Evolutionary conservation across 805 yeast genomes (phyloP).

Genomic region (Metschnikowia aberdeeniae): DNA sequence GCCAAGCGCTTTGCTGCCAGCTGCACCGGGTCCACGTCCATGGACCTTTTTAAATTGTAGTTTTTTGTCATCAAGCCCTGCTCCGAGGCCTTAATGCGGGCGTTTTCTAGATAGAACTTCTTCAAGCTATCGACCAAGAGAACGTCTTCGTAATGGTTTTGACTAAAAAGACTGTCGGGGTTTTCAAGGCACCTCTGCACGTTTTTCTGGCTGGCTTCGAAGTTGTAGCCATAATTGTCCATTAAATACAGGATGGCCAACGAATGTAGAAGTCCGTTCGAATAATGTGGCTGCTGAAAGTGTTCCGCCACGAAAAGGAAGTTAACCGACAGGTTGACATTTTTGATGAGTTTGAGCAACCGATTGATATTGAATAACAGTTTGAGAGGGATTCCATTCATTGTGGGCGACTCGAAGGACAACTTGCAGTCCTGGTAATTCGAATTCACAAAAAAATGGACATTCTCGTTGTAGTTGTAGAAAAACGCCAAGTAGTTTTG

Average conservation of each 20-base stretch:
- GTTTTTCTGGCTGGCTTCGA: constrained; percentile 26
- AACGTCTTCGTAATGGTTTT: constrained; percentile 37
- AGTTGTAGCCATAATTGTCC: constrained; percentile 37
- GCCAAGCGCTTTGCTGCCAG: constrained; percentile 9
- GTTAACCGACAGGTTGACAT: constrained; percentile 29
- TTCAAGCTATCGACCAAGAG: constrained; percentile 36
- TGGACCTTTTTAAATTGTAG: constrained; percentile 26
- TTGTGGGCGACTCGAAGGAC: constrained; percentile 29
- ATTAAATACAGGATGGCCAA: constrained; percentile 35
- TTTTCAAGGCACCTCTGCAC: constrained; percentile 18
- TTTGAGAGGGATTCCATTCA: constrained; percentile 34
- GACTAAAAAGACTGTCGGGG: constrained; percentile 14
- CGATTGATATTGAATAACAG: constrained; percentile 37
- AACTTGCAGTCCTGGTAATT: constrained; percentile 19
- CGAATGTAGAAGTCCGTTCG: constrained; percentile 23
- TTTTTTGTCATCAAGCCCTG: constrained; percentile 25
- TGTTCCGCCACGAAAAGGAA: constrained; percentile 33
- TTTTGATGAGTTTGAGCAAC: constrained; percentile 30
- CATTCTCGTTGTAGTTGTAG: constrained; percentile 30
- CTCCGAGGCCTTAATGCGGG: constrained; percentile 25
- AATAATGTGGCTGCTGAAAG: constrained; percentile 21
- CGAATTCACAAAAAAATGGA: constrained; percentile 25
- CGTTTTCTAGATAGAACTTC: constrained; percentile 35
- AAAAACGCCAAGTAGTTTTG: constrained; percentile 37
- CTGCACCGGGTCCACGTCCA: constrained; percentile 8